Evolutionary conservation across 129 eudicot genomes (phyloP).

Genomic region (Ambrosia trifida): DNA sequence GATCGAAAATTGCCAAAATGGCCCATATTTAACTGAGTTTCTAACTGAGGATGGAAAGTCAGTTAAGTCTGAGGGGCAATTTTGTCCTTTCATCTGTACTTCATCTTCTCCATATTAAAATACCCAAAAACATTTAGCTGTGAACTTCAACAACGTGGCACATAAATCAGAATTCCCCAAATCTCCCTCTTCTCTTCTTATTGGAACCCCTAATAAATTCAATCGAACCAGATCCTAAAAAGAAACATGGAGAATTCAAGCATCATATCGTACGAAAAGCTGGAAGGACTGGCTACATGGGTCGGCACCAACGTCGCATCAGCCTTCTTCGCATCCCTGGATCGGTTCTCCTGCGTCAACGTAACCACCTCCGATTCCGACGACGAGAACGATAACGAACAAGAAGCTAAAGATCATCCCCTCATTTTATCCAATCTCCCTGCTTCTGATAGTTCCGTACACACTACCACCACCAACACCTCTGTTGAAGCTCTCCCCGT

Average conservation of each 20-base stretch:
- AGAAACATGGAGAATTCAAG: conserved; percentile 69
- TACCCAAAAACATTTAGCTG: too few species aligned
- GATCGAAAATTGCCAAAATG: too few species aligned
- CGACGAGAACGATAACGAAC: conserved; percentile 75
- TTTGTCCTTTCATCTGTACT: too few species aligned
- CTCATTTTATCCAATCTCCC: conserved; percentile 51
- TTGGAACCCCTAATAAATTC: too few species aligned
- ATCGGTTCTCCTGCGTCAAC: conserved; percentile 87
- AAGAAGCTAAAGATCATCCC: conserved; percentile 87
- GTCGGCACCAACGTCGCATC: conserved; percentile 78
- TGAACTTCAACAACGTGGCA: too few species aligned
- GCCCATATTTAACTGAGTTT: too few species aligned
- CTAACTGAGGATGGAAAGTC: too few species aligned
- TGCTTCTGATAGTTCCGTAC: conserved; percentile 33
- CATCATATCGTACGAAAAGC: conserved; percentile 52
- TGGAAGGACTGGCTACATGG: conserved; percentile 76
- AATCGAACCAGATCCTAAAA: background rate
- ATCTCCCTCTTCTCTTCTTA: too few species aligned
- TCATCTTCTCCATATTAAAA: too few species aligned
- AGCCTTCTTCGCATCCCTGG: conserved; percentile 90
- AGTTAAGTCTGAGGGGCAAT: too few species aligned
- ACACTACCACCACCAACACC: conserved; percentile 28
- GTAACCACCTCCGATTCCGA: conserved; percentile 73
- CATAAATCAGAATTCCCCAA: too few species aligned
- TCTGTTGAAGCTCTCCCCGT: conserved; percentile 76